phyloP scores from a whole-genome alignment of 2,329 filamentous ascomycete genomes.

The Aspergillus luchuensis region DNA sequence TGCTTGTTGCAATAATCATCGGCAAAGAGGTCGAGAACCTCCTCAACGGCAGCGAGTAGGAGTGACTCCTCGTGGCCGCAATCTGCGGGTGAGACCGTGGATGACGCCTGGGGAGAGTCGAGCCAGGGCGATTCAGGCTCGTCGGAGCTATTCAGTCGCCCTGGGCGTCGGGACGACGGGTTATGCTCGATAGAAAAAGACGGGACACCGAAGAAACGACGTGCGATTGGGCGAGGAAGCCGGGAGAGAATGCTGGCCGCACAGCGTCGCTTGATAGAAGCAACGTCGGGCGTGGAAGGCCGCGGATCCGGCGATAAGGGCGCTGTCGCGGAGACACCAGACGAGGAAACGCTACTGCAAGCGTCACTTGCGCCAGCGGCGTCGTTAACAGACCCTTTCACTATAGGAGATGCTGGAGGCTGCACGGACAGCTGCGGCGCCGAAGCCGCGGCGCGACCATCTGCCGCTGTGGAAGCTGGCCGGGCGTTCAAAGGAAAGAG shows the following conservation, averaged over 20 bases:
- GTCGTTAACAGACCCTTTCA: constrained; percentile 19
- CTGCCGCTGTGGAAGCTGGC: constrained; percentile 48
- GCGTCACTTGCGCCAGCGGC: constrained; percentile 23
- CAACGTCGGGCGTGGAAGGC: constrained; percentile 35
- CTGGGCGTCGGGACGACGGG: neutral
- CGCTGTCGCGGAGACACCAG: constrained; percentile 15
- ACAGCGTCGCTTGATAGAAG: constrained; percentile 48
- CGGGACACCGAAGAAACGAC: constrained; percentile 46
- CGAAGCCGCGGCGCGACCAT: constrained; percentile 19
- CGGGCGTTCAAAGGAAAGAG: constrained; percentile 85
- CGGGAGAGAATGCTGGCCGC: constrained; percentile 46
- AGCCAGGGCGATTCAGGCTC: neutral
- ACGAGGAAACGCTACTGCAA: constrained; percentile 23
- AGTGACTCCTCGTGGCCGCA: constrained; percentile 46
- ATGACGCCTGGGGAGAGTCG: constrained; percentile 12
- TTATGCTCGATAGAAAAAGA: constrained; percentile 10
- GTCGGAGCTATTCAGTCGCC: neutral
- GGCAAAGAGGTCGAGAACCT: constrained; percentile 71
- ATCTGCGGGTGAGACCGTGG: constrained; percentile 9
- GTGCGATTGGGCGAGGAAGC: constrained; percentile 47
- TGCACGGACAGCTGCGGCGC: constrained; percentile 28
- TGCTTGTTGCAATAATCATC: constrained; percentile 93
- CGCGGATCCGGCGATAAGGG: constrained; percentile 22
- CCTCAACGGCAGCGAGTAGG: constrained; percentile 62
- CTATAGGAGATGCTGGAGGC: constrained; percentile 21